Conservation (phyloP, 2,329 filamentous ascomycete genomes). For the Cladosporium sp. region DNA sequence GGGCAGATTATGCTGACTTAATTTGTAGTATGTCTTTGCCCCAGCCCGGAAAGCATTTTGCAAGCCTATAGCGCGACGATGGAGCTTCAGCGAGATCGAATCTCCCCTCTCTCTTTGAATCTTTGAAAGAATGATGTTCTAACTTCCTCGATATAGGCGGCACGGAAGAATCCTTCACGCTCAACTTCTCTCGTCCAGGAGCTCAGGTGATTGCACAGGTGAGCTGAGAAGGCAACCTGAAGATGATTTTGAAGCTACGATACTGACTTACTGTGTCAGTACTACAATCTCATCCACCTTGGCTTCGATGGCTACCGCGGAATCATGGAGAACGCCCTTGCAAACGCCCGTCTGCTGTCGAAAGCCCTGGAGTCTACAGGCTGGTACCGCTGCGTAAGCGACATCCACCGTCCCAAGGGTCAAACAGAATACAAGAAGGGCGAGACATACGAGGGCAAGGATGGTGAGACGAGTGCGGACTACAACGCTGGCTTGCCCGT, state of each 20-base stretch:
- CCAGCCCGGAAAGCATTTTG: too few species aligned
- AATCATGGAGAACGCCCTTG: conserved; percentile 63
- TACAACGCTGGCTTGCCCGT: conserved; percentile 65
- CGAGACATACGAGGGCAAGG: conserved; percentile 39
- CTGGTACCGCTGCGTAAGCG: conserved; percentile 62
- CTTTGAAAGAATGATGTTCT: too few species aligned
- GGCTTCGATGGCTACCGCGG: conserved; percentile 61
- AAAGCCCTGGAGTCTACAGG: conserved; percentile 61
- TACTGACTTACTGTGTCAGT: conserved; percentile 42
- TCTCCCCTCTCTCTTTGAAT: too few species aligned
- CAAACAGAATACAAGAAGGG: conserved; percentile 39
- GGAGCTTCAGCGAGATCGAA: too few species aligned
- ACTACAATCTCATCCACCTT: conserved; percentile 69
- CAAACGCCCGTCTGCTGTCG: conserved; percentile 61
- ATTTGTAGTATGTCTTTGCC: too few species aligned
- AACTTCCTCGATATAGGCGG: too few species aligned
- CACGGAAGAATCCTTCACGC: conserved; percentile 66
- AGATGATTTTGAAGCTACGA: too few species aligned
- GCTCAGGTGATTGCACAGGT: conserved; percentile 58
- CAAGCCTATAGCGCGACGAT: too few species aligned
- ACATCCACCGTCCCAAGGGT: conserved; percentile 57
- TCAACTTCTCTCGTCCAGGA: conserved; percentile 69
- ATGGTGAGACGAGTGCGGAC: conserved; percentile 52
- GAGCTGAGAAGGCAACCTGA: too few species aligned
- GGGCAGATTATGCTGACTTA: too few species aligned